Base-by-base conservation (phyloP, 2,329 filamentous ascomycete species). In the Mollisia scopiformis region DNA sequence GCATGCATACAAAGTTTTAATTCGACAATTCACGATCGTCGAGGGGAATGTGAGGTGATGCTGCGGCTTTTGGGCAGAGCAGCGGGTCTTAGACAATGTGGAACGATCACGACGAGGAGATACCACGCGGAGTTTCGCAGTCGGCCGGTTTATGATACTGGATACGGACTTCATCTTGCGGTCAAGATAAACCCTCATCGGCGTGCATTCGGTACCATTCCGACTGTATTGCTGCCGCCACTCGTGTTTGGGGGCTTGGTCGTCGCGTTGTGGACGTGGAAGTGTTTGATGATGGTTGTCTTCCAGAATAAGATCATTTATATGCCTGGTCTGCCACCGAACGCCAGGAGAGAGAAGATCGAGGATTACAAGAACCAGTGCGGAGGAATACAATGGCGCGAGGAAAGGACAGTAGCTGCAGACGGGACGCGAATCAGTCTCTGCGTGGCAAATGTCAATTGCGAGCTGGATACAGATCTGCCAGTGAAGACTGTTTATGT, bases 231-330 rank as follows among this genome's bases (percentile, higher is more conserved):
- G 8, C 11, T 71, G 19, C 71, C 90, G 7, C 91, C 91, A 0
- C 70, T 83, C 6, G 78, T 91, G 46, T 93, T 92, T 70, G 73
- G 79, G 14, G 86, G 88, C 1, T 79, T 93, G 35, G 79, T 91
- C 3, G 69, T 90, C 19, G 81, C 81, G 3, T 77, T 93, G 14
- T 93, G 83, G 82, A 78, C 76, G 1, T 86, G 83, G 80, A 87
- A 88, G 71, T 92, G 89, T 71, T 74, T 86, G 56, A 90, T 92
- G 86, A 85, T 93, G 77, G 80, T 94, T 28, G 67, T 90, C 4
- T 90, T 93, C 72, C 91, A 93, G 75, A 91, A 93, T 71, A 88
- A 89, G 71, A 91, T 93, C 71, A 89, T 93, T 61, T 93, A 93
- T 75, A 92, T 92, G 78, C 89, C 90, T 0, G 89, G 88, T 49